Base-by-base conservation (phyloP, 2,329 filamentous ascomycete species). In the Colletotrichum liaoningense region DNA sequence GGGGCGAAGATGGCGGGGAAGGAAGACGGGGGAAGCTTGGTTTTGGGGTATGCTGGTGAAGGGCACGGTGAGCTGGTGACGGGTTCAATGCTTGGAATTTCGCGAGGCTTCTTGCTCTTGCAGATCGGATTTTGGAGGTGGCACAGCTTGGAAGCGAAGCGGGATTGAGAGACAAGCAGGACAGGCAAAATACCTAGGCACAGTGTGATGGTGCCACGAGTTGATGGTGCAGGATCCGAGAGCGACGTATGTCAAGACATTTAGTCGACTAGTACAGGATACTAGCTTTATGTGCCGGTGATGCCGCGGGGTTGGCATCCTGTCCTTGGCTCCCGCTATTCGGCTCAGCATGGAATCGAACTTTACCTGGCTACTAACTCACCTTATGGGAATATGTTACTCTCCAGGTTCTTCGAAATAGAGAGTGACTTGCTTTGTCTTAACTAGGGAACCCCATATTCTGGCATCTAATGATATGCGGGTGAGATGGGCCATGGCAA, bases 221-320 rank as follows among this genome's bases (percentile, higher is more conserved):
- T 30, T 26, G 42, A 35, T 54, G 52, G 46, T 22, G 59, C 59
- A 73, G 70, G 66, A 65, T 62, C 4, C 55, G 19, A 57, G 38
- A 59, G 12, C 67, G 70, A 73, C 67, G 70, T 73, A 73, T 62
- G 70, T 70, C 70, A 73, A 73, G 70, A 73, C 70, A 73, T 54
- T 73, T 49, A 11, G 35, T 56, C 30, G 16, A 26, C 59, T 16
- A 30, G 62, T 66, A 24, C 56, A 14, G 11, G 2, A 2, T 19
- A 49, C 49, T 63, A 54, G 66, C 66, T 16, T 55, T 60, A 22
- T 42, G 56, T 60, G 22, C 60, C 46, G 22, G 28, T 14, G 42
- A 33, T 57, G 33, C 60, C 67, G 67, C 22, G 56, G 49, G 14
- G 35, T n/a, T 35, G 24, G 62, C 6, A 30, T n/a, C 52, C n/a